Percentiles rank a stretch among this genome's conserved stretches.
These are phyloP conservation scores for Euphorbia celastroides DNA, from an alignment of 441 rosid species.

Conservation along the genomic window DNA sequence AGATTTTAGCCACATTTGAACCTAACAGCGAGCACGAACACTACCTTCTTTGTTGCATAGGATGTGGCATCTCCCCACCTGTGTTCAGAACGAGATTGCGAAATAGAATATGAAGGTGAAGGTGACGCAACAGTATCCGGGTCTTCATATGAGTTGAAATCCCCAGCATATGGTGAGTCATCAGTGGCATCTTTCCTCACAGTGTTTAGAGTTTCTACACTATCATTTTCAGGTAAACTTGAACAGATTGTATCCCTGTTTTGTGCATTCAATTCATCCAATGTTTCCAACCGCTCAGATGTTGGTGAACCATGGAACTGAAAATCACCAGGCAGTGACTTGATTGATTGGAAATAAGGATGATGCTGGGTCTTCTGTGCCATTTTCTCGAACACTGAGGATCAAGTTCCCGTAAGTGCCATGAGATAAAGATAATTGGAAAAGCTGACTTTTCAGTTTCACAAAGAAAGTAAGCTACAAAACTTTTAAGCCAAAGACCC, in stretches of 20 bases:
- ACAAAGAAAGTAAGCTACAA: slow-evolving; percentile 27
- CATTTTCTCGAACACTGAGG: slow-evolving; percentile 50
- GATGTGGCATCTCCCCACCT: slow-evolving; percentile 81
- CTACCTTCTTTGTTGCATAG: slow-evolving; percentile 76
- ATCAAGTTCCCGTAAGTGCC: slow-evolving; percentile 26
- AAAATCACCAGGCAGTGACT: slow-evolving; percentile 66
- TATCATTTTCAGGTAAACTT: slow-evolving; percentile 36
- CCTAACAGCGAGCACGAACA: slow-evolving; percentile 1
- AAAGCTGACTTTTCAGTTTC: slow-evolving; percentile 35
- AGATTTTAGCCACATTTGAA: slow-evolving; percentile 6
- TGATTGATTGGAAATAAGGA: slow-evolving; percentile 57
- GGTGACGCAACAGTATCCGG: slow-evolving; percentile 37
- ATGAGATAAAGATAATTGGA: slow-evolving; percentile 29
- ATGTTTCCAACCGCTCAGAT: slow-evolving; percentile 34
- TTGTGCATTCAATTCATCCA: slow-evolving; percentile 22
- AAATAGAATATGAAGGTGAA: slow-evolving; percentile 45
- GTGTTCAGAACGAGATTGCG: slow-evolving; percentile 42
- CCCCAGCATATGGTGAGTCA: slow-evolving; percentile 76
- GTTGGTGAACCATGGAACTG: slow-evolving; percentile 45
- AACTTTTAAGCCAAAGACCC: slow-evolving; percentile 52
- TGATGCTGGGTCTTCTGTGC: slow-evolving; percentile 38
- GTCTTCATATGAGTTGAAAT: slow-evolving; percentile 40
- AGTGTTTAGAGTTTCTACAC: slow-evolving; percentile 26
- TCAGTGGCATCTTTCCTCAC: slow-evolving; percentile 34
- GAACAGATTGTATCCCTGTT: slow-evolving; percentile 22